Conservation (phyloP, 164 flowering plant species). For the Kingdonia uniflora region DNA sequence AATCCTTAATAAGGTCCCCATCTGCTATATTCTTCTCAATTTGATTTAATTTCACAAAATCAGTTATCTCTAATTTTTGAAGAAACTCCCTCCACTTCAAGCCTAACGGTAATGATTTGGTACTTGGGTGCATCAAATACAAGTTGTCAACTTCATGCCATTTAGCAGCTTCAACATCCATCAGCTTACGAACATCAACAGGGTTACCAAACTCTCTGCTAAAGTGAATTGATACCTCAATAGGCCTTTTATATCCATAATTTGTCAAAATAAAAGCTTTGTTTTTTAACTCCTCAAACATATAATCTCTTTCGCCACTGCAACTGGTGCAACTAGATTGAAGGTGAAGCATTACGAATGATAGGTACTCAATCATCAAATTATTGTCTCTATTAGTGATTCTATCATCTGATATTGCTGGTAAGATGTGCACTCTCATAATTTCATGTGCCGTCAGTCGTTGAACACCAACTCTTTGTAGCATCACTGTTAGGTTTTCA, state of each 20-base stretch:
- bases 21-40: slow-evolving; percentile 37
- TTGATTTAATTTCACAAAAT: slow-evolving; percentile 64
- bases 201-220: slow-evolving; percentile 58
- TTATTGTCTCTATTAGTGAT: slow-evolving; percentile 14
- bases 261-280: slow-evolving; percentile 65
- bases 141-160: slow-evolving; percentile 73
- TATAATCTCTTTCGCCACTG: slow-evolving; percentile 35
- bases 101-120: slow-evolving; percentile 25
- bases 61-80: slow-evolving; percentile 63
- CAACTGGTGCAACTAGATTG: slow-evolving; percentile 59
- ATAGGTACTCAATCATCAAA: slow-evolving; percentile 64
- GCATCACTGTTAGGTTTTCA: slow-evolving; percentile 40
- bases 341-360: slow-evolving; percentile 74
- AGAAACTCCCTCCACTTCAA: slow-evolving; percentile 73
- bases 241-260: slow-evolving; percentile 49
- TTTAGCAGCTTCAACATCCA: slow-evolving; percentile 22
- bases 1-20: slow-evolving; percentile 45
- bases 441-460: slow-evolving; percentile 75
- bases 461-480: slow-evolving; percentile 63
- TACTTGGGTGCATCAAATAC: slow-evolving; percentile 55
- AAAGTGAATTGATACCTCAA: slow-evolving; percentile 67
- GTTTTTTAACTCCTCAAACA: slow-evolving; percentile 45
- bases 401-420: slow-evolving; percentile 37
- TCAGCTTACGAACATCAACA: slow-evolving; percentile 38
- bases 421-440: slow-evolving; percentile 55